Base-by-base conservation (phyloP, 768 basidiomycete species). In the Naganishia kalamii region DNA sequence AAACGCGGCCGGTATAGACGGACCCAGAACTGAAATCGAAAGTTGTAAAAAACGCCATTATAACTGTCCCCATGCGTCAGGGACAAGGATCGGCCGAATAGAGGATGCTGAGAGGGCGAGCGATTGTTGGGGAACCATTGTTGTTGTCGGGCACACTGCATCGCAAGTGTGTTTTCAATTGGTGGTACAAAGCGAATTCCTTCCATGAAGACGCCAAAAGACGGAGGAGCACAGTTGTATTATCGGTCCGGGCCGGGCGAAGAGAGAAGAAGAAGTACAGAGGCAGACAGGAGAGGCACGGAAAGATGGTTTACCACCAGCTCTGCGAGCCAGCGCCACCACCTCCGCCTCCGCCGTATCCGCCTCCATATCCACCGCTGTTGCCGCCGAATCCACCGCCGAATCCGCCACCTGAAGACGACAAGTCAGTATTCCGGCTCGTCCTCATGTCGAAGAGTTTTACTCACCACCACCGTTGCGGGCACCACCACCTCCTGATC, bases 401-500 rank as follows among this genome's bases (percentile, higher is more conserved):
- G 23, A 78, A 69, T 21, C 67, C 70, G 25, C 77, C 72, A 15
- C 78, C 78, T 13, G n/a, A n/a, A n/a, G n/a, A n/a, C n/a, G n/a
- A n/a, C n/a, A n/a, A 64, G 65, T 41, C 71, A 62, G 43, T 67
- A 60, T 19, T 69, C 68, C 52, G 69, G 70, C 41, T 73, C 71
- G 52, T n/a, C n/a, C n/a, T n/a, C n/a, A n/a, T n/a, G n/a, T n/a
- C n/a, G n/a, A n/a, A n/a, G n/a, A n/a, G n/a, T n/a, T n/a, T n/a
- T n/a, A n/a, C n/a, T n/a, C n/a, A n/a, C 74, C 70, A 41, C 68
- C 67, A 40, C 77, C 71, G 37, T 78, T 77, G 32, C 82, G 79
- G 21, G 60, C 63, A 25, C 72, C 70, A 44, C 72, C 74, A 47
- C 75, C 73, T 40, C 60, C 65, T 12, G 77, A 63, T 44, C 83